Evolutionary conservation across 805 yeast species (phyloP).

Genomic region (Saccharomycopsis olivae): DNA sequence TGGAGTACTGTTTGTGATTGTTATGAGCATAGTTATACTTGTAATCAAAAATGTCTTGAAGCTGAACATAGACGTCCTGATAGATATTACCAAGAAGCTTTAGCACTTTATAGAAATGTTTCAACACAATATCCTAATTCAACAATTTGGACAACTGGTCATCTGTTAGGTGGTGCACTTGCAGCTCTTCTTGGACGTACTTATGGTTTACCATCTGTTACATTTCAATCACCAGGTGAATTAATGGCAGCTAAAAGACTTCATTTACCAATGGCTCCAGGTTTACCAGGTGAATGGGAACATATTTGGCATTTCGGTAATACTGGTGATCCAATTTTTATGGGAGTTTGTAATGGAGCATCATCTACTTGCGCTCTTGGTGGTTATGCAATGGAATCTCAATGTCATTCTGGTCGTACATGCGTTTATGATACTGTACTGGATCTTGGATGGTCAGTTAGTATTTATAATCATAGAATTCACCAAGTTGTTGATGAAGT

Average conservation of each 20-base stretch:
- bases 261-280: slow-evolving; percentile 91
- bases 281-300: slow-evolving; percentile 64
- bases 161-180: slow-evolving; percentile 86
- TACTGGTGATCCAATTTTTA: slow-evolving; percentile 91
- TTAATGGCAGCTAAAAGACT: slow-evolving; percentile 69
- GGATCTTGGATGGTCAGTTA: slow-evolving; percentile 88
- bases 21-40: slow-evolving; percentile 70
- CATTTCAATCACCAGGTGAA: slow-evolving; percentile 93
- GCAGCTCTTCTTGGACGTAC: slow-evolving; percentile 78
- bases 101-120: slow-evolving; percentile 71
- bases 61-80: slow-evolving; percentile 63
- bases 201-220: slow-evolving; percentile 79
- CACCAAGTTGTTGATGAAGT: slow-evolving; percentile 84
- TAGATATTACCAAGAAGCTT: slow-evolving; percentile 68
- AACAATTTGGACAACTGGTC: slow-evolving; percentile 87
- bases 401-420: slow-evolving; percentile 81
- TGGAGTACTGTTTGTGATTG: slow-evolving; percentile 98
- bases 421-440: slow-evolving; percentile 85
- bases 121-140: slow-evolving; percentile 54
- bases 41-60: slow-evolving; percentile 83
- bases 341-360: slow-evolving; percentile 96
- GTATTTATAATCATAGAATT: slow-evolving; percentile 78
- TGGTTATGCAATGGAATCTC: slow-evolving; percentile 96
- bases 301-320: slow-evolving; percentile 94
- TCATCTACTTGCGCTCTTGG: slow-evolving; percentile 80